These are phyloP conservation scores for Closterium sp. DNA, from an alignment of 139 green algal genomes.

Conservation along the genomic window DNA sequence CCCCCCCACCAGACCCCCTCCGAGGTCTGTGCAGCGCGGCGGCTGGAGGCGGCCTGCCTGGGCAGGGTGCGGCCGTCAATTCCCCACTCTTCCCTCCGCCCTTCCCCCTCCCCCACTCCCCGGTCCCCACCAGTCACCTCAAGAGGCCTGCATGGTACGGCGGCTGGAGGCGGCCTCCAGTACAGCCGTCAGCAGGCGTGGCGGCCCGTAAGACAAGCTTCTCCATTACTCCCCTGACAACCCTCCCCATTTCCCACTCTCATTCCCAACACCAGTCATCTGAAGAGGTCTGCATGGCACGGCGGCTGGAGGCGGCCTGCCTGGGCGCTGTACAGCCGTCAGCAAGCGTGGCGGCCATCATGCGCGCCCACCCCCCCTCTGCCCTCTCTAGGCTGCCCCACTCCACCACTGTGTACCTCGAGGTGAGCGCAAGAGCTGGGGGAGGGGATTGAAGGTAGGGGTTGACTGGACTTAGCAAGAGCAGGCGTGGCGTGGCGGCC, in stretches of 20 bases:
- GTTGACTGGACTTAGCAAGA: too few species aligned
- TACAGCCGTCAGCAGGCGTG: too few species aligned
- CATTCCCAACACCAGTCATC: background rate
- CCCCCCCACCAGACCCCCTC: background rate
- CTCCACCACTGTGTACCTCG: too few species aligned
- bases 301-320: background rate
- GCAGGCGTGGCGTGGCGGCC: too few species aligned
- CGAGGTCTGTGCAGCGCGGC: background rate
- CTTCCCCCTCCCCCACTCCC: too few species aligned
- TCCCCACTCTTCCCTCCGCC: background rate
- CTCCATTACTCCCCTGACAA: too few species aligned
- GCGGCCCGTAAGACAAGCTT: too few species aligned
- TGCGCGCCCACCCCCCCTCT: background rate
- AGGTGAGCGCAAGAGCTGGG: too few species aligned
- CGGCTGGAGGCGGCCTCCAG: background rate
- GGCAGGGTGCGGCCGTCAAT: background rate
- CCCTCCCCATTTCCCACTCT: too few species aligned
- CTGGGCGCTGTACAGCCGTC: background rate
- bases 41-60: background rate
- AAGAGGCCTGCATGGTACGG: background rate
- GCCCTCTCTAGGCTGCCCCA: background rate
- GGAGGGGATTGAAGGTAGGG: too few species aligned
- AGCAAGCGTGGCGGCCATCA: background rate
- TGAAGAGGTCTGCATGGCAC: background rate
- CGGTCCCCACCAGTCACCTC: background rate